Base-by-base conservation (phyloP, 148 eudicot species). In the Camellia sinensis region DNA sequence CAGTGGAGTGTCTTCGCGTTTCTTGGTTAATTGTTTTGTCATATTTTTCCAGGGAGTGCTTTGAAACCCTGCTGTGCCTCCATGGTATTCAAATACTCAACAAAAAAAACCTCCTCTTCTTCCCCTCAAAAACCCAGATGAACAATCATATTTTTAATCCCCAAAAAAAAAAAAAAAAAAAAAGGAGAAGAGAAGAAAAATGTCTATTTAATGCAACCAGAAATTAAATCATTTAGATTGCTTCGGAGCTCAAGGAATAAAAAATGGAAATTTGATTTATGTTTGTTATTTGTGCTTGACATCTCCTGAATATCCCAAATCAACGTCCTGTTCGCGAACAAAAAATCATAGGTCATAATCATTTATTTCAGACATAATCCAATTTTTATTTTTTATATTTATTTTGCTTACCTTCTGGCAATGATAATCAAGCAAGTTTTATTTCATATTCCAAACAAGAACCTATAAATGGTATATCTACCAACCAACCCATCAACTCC, bases 21-120 rank as follows among this genome's bases (percentile, higher is more conserved):
- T 93, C 13, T 93, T 93, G 40, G 95, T 91, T 74, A 93, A 63
- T 77, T 91, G 95, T 71, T 93, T 93, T 52, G 88, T 85, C 95
- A 89, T 93, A 88, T 87, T 93, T 79, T 91, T 93, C 69, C 85
- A 84, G 43, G 86, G 86, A 41, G 80, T 82, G 75, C 29, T 13
- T n/a, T 78, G 83, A 61, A 41, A 68, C 48, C 45, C 77, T 13
- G 75, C 75, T 14, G 45, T 46, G 37, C 78, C 82, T 81, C 84
- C 86, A 86, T 83, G 15, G 43, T 66, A 6, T 22, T 53, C 43
- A 6, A 43, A 41, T 18, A 69, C 5, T 13, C 18, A 13, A 37
- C 29, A 66, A 37, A 3, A 4, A 11, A 29, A 29, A 37, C 78
- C 75, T 86, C 45, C 75, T 86, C 75, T 81, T 81, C 84, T 59